Percentiles rank a stretch among this genome's conserved stretches.
Evolutionary conservation across 2,329 filamentous ascomycete species (phyloP).

Genomic region (Apiospora rasikravindrae): DNA sequence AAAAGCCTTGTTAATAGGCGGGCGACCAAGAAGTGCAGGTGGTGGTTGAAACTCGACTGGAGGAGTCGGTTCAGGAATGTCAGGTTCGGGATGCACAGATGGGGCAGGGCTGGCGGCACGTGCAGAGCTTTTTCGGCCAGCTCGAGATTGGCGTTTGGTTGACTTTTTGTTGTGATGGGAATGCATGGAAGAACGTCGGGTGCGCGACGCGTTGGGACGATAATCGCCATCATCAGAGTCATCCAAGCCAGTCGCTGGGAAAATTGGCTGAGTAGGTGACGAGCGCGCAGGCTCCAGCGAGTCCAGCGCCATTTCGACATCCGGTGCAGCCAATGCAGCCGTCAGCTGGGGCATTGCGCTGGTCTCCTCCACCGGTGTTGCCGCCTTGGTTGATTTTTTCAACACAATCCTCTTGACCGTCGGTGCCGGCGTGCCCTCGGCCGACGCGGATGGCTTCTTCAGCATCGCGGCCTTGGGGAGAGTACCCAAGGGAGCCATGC

Average conservation of each 20-base stretch:
- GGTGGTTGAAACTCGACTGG: constrained; percentile 4
- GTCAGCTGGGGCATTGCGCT: constrained; percentile 30
- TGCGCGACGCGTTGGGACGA: constrained; percentile 41
- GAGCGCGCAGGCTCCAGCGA: constrained; percentile 24
- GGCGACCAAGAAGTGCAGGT: not conserved
- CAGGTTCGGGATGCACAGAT: not conserved
- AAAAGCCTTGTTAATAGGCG: constrained; percentile 47
- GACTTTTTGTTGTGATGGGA: constrained; percentile 21
- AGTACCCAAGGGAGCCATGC: constrained; percentile 82
- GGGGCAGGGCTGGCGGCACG: constrained; percentile 27
- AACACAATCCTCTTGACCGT: constrained; percentile 38
- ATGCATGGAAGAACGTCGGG: constrained; percentile 10
- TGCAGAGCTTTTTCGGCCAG: constrained; percentile 23
- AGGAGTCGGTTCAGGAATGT: not conserved
- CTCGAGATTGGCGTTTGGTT: constrained; percentile 20
- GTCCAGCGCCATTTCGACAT: constrained; percentile 29
- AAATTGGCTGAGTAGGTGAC: constrained; percentile 24
- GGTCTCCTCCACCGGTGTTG: constrained; percentile 34
- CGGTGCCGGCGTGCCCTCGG: constrained; percentile 36
- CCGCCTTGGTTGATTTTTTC: constrained; percentile 39
- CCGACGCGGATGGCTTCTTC: constrained; percentile 50
- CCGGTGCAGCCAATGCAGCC: constrained; percentile 19
- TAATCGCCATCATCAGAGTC: constrained; percentile 51
- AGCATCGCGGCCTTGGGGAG: constrained; percentile 69
- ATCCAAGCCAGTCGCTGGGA: constrained; percentile 30